Evolutionary conservation across 805 yeast genomes (phyloP).

Genomic region (Saturnispora silvae): DNA sequence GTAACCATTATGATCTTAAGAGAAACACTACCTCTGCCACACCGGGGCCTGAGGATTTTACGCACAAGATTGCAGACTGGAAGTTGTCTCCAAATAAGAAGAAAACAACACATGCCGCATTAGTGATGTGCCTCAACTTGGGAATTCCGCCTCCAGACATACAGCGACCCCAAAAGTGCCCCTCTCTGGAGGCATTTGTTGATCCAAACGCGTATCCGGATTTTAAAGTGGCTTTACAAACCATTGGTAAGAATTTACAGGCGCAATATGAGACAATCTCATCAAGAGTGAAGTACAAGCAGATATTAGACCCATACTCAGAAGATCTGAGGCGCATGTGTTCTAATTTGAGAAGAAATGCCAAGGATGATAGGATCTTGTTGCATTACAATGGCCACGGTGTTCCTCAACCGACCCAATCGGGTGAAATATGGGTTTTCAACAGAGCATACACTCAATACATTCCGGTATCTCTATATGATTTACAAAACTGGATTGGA

Average conservation of each 20-base stretch:
- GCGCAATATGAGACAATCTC: conserved; percentile 83
- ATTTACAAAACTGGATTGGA: conserved; percentile 93
- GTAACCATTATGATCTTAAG: conserved; percentile 73
- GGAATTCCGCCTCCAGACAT: conserved; percentile 98
- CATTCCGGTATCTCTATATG: conserved; percentile 92
- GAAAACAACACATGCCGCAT: conserved; percentile 86
- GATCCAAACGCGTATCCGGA: conserved; percentile 78
- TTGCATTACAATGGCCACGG: conserved; percentile 98
- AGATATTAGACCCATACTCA: conserved; percentile 85
- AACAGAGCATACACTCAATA: conserved; percentile 95
- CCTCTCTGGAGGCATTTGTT: conserved; percentile 85
- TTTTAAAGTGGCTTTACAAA: conserved; percentile 82
- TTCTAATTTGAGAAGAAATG: conserved; percentile 75
- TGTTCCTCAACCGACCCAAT: conserved; percentile 91
- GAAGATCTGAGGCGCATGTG: conserved; percentile 92
- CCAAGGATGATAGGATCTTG: conserved; percentile 85
- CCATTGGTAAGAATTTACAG: conserved; percentile 81
- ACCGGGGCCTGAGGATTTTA: conserved; percentile 50
- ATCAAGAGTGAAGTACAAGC: conserved; percentile 80
- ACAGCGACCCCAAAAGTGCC: conserved; percentile 85
- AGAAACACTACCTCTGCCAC: conserved; percentile 86
- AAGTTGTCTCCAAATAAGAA: conserved; percentile 81
- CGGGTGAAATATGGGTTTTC: conserved; percentile 98
- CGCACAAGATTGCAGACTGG: conserved; percentile 80
- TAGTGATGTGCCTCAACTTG: conserved; percentile 78